Evolutionary conservation across 257 asterid genomes (phyloP).

Genomic region (Nicotiana attenuata): DNA sequence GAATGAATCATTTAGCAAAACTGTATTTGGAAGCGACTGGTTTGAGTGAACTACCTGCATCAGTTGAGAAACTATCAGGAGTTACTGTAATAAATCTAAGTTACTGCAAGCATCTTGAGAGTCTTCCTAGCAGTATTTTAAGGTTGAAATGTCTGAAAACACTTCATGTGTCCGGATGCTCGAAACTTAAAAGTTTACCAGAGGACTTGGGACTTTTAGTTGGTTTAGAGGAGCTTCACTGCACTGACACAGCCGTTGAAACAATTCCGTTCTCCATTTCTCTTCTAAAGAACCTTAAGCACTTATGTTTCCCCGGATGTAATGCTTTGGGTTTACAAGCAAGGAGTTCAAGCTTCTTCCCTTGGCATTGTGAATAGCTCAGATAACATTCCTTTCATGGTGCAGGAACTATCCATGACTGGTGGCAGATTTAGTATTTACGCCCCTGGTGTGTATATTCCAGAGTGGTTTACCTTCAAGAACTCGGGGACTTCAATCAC

Average conservation of each 20-base stretch:
- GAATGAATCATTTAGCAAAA: neutral
- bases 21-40: neutral
- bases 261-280: neutral
- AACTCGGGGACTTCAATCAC: neutral
- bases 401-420: neutral
- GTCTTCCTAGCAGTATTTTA: neutral
- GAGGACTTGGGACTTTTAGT: neutral
- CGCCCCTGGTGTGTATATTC: neutral
- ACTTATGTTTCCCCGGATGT: slow-evolving; percentile 7
- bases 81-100: slow-evolving; percentile 4
- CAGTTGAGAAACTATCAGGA: neutral
- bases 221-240: neutral
- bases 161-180: slow-evolving; percentile 5
- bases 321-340: neutral
- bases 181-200: slow-evolving; percentile 6
- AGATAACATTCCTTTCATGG: neutral
- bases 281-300: slow-evolving; percentile 7
- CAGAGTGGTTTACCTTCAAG: slow-evolving; percentile 5
- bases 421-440: neutral
- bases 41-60: neutral
- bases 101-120: neutral
- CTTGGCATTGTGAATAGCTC: neutral
- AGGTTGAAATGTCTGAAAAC: neutral
- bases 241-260: neutral
- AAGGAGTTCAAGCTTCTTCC: neutral